These are phyloP conservation scores for Penicillium corylophilum DNA, from an alignment of 2,329 filamentous ascomycete species.

Conservation along the genomic window DNA sequence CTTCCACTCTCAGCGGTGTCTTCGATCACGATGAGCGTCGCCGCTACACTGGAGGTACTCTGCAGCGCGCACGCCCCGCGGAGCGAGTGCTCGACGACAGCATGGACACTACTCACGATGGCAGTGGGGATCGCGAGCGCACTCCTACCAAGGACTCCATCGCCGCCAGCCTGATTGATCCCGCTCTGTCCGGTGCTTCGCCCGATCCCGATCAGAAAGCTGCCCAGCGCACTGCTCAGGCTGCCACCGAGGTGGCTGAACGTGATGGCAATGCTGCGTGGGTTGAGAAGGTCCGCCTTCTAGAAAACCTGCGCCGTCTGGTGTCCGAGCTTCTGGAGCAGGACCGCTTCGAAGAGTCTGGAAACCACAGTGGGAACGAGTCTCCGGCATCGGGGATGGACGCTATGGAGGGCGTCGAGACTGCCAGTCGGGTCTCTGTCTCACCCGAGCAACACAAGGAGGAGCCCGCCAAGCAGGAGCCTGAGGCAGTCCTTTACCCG, in stretches of 20 bases:
- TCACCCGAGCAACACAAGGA: slow-evolving; percentile 46
- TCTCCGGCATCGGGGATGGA: slow-evolving; percentile 22
- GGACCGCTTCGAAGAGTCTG: slow-evolving; percentile 47
- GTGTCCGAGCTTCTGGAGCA: slow-evolving; percentile 56
- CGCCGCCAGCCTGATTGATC: slow-evolving; percentile 44
- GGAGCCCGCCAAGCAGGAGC: slow-evolving; percentile 25
- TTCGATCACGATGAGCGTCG: slow-evolving; percentile 62
- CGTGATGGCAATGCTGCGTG: slow-evolving; percentile 53
- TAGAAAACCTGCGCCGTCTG: slow-evolving; percentile 59
- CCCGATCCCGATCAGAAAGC: slow-evolving; percentile 32
- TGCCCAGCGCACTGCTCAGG: slow-evolving; percentile 36
- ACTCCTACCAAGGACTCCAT: slow-evolving; percentile 35
- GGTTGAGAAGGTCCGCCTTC: slow-evolving; percentile 65
- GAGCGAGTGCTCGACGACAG: slow-evolving; percentile 29
- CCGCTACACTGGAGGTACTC: slow-evolving; percentile 60
- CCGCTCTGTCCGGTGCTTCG: slow-evolving; percentile 37
- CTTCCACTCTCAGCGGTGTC: slow-evolving; percentile 59
- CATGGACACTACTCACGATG: slow-evolving; percentile 39
- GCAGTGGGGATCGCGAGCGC: slow-evolving; percentile 32
- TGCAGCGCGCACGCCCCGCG: slow-evolving; percentile 55
- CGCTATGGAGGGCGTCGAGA: slow-evolving; percentile 38
- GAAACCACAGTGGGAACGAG: slow-evolving; percentile 9
- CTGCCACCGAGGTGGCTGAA: slow-evolving; percentile 41
- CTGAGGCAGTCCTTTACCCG: slow-evolving; percentile 33
- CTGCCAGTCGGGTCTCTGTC: slow-evolving; percentile 36